phyloP scores from a whole-genome alignment of 352 stramenopile genomes.

The Thraustochytrium striatum region DNA sequence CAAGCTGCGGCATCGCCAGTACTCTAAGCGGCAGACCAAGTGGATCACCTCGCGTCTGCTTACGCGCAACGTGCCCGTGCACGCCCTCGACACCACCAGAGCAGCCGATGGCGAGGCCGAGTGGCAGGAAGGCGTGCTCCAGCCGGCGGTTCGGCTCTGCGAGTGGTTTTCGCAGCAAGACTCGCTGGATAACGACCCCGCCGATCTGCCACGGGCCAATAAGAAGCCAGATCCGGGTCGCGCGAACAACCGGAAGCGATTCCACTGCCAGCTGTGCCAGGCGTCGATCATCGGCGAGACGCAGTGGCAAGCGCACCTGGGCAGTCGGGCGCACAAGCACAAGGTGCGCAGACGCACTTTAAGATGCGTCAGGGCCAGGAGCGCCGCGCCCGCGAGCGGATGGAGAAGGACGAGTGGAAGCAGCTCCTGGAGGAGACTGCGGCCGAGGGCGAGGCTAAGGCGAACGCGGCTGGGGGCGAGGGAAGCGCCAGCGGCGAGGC shows the following conservation, averaged over 20 bases:
- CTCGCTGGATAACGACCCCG: neutral
- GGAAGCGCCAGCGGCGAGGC: too few species aligned
- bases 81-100: neutral
- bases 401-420: too few species aligned
- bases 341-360: too few species aligned
- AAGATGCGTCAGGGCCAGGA: too few species aligned
- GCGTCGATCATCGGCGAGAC: conserved; percentile 3
- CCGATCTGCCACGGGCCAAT: neutral
- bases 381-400: too few species aligned
- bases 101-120: neutral
- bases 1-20: conserved; percentile 18
- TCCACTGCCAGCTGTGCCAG: conserved; percentile 16
- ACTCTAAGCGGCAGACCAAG: conserved; percentile 43
- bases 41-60: conserved; percentile 42
- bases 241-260: neutral
- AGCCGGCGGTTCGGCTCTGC: neutral
- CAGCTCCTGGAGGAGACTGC: too few species aligned
- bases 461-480: too few species aligned
- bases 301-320: neutral
- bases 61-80: conserved; percentile 9
- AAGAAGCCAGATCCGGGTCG: neutral
- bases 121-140: neutral
- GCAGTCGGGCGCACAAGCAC: neutral
- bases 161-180: neutral
- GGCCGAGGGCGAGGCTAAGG: too few species aligned